These are phyloP conservation scores for Zymoseptoria crescenta DNA, from an alignment of 2,329 filamentous ascomycete species.

Conservation along the genomic window DNA sequence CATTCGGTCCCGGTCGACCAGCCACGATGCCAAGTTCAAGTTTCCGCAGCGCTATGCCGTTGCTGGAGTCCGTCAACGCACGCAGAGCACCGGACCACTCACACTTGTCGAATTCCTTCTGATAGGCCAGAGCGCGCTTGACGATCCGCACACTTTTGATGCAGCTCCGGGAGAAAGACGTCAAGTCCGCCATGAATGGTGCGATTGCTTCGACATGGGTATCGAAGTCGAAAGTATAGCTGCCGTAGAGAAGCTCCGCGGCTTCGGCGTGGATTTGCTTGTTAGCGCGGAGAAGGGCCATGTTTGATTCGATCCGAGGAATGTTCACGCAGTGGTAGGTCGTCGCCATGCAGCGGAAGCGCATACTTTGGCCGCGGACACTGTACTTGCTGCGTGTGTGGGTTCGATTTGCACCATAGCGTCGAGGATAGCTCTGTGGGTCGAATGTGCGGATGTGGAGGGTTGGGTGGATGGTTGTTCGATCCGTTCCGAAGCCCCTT, in stretches of 20 bases:
- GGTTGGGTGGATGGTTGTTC: conserved; percentile 17
- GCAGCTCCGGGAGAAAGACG: conserved; percentile 37
- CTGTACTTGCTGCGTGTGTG: conserved; percentile 33
- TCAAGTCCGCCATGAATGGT: conserved; percentile 53
- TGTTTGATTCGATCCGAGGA: conserved; percentile 28
- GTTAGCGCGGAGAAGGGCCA: conserved; percentile 24
- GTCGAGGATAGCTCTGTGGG: conserved; percentile 26
- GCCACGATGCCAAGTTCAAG: conserved; percentile 46
- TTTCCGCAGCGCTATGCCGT: conserved; percentile 32
- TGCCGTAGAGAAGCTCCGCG: conserved; percentile 48
- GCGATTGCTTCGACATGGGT: conserved; percentile 52
- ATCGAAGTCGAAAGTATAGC: conserved; percentile 53
- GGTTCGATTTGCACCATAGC: conserved; percentile 17
- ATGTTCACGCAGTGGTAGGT: conserved; percentile 48
- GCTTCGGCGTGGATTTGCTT: conserved; percentile 48
- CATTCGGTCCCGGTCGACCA: conserved; percentile 39
- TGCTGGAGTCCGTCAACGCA: conserved; percentile 32
- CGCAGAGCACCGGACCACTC: conserved; percentile 50
- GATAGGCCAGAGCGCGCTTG: conserved; percentile 48
- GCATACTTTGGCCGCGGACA: conserved; percentile 35
- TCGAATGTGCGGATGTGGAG: conserved; percentile 40
- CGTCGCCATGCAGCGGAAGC: conserved; percentile 40
- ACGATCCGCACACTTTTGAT: conserved; percentile 47
- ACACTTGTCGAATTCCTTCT: conserved; percentile 48
- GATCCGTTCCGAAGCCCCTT: conserved; percentile 14